Percentiles rank a stretch among this genome's conserved stretches.
Conservation (phyloP, 805 yeast genomes). For the Lachancea quebecensis region DNA sequence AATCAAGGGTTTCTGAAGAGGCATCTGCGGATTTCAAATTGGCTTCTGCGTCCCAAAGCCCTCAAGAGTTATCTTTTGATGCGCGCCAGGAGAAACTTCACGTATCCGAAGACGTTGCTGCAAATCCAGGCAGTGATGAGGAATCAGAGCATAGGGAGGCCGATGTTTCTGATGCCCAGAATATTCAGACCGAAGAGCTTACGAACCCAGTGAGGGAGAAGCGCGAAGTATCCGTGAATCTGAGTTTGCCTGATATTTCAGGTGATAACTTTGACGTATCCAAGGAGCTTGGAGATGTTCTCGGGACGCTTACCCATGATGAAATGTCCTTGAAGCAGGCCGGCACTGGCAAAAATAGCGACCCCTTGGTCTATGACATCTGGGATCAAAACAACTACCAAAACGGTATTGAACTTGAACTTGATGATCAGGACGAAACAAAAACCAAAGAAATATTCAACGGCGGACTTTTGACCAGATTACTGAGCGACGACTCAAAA, state of each 20-base stretch:
- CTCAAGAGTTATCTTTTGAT: no score
- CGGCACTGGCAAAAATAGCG: neutral
- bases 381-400: constrained; percentile 13
- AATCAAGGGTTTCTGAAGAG: constrained; percentile 2
- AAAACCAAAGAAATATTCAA: neutral
- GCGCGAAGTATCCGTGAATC: neutral
- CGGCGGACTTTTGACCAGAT: constrained; percentile 1
- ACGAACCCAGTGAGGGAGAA: neutral
- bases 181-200: neutral
- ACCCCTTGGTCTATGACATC: constrained; percentile 9
- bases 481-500: neutral
- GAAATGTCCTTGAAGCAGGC: constrained; percentile 9
- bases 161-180: no score
- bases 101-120: no score
- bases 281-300: constrained; percentile 14
- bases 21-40: neutral
- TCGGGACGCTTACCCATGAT: constrained; percentile 13
- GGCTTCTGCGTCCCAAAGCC: no score
- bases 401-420: constrained; percentile 7
- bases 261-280: neutral
- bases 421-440: constrained; percentile 1
- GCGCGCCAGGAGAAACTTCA: no score
- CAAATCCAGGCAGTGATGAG: no score
- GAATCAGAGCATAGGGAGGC: no score
- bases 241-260: neutral